Conservation (phyloP, 306 rosid genomes). For the Pterocarpus macrocarpus region DNA sequence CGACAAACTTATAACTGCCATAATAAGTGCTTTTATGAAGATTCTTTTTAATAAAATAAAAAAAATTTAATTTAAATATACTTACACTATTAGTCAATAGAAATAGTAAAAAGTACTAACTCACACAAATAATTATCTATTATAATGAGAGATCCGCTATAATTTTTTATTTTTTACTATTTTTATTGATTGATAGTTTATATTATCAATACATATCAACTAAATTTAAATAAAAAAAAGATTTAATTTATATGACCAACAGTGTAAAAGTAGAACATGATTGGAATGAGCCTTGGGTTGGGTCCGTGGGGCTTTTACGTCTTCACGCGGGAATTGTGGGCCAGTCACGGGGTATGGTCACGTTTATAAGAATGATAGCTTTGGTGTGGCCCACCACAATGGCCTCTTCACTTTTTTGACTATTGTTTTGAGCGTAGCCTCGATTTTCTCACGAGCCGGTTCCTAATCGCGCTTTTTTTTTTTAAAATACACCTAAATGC, state of each 20-base stretch:
- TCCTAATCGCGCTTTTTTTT: not conserved
- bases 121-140: too few relatives aligned
- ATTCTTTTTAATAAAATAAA: not conserved
- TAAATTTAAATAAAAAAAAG: too few relatives aligned
- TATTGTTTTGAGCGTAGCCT: constrained; percentile 6
- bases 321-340: constrained; percentile 66
- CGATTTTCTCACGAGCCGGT: constrained; percentile 5
- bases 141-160: too few relatives aligned
- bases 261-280: not conserved
- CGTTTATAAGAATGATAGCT: constrained; percentile 11
- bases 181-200: too few relatives aligned
- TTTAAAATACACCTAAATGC: too few relatives aligned
- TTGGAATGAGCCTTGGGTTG: constrained; percentile 16
- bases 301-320: constrained; percentile 27
- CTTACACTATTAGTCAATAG: too few relatives aligned
- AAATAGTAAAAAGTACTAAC: too few relatives aligned
- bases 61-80: too few relatives aligned
- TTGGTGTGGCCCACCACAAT: constrained; percentile 14
- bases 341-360: constrained; percentile 44
- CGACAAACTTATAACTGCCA: constrained; percentile 3
- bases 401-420: constrained; percentile 31
- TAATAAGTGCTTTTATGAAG: constrained; percentile 2
- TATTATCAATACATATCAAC: too few relatives aligned
- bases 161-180: too few relatives aligned
- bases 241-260: too few relatives aligned